Conservation (phyloP, 106 monocot genomes). For the Iris macrosiphon region DNA sequence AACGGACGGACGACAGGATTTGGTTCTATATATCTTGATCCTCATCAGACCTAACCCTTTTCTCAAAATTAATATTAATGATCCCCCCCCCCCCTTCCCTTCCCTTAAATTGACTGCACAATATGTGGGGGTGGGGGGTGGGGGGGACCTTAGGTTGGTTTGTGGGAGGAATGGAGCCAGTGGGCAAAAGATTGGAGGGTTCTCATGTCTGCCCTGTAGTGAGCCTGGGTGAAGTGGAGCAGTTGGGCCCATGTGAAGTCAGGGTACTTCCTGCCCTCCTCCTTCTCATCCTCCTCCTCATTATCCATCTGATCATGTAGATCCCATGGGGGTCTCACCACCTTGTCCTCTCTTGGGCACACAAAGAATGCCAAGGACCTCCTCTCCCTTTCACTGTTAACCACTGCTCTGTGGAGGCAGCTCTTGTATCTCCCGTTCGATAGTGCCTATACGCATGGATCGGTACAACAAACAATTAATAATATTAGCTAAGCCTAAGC, state of each 20-base stretch:
- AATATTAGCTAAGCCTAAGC: no score
- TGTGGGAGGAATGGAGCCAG: constrained; percentile 26
- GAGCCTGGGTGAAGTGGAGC: constrained; percentile 38
- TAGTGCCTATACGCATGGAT: constrained; percentile 38
- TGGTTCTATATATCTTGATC: no score
- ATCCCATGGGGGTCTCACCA: constrained; percentile 32
- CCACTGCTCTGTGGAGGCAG: constrained; percentile 65
- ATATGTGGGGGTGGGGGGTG: no score
- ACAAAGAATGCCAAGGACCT: constrained; percentile 64
- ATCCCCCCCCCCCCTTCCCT: no score
- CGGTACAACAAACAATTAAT: neutral
- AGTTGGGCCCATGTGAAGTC: constrained; percentile 51
- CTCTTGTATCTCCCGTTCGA: constrained; percentile 70
- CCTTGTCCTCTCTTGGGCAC: constrained; percentile 48
- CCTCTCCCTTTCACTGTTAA: constrained; percentile 43
- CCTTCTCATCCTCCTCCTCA: neutral
- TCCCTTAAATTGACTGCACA: no score
- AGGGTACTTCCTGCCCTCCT: constrained; percentile 25
- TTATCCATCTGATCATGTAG: no score
- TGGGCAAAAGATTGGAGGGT: constrained; percentile 28
- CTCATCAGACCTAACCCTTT: no score
- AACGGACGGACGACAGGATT: no score
- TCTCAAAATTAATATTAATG: no score
- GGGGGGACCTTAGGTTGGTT: no score
- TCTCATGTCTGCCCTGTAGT: constrained; percentile 35